phyloP scores from a whole-genome alignment of 192 early-diverging fungal species.

The Mortierella antarctica region DNA sequence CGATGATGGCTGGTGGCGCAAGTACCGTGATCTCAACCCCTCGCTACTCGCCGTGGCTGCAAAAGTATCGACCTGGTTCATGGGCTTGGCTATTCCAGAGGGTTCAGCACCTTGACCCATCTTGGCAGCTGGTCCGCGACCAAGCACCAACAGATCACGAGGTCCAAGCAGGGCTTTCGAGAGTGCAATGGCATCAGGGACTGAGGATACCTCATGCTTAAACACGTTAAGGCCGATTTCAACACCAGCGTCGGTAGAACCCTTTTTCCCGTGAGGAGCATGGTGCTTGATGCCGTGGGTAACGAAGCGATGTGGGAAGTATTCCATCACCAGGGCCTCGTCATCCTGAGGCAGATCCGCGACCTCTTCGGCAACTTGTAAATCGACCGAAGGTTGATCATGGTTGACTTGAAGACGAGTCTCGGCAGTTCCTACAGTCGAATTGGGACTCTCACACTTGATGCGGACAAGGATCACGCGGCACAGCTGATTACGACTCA shows the following conservation, averaged over 20 bases:
- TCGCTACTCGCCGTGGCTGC: background rate
- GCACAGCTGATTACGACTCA: conserved; percentile 31
- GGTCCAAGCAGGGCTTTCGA: conserved; percentile 47
- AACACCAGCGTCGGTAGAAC: conserved; percentile 21
- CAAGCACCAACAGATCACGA: conserved; percentile 63
- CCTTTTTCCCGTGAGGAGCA: background rate
- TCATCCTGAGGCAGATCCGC: conserved; percentile 27
- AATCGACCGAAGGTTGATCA: conserved; percentile 18
- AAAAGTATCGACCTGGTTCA: no score
- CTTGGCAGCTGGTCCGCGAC: conserved; percentile 41
- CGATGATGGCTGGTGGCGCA: conserved; percentile 32
- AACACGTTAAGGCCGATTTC: conserved; percentile 40
- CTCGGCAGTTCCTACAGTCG: background rate
- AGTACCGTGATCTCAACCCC: conserved; percentile 2
- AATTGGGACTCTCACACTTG: conserved; percentile 1
- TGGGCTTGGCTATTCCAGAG: no score
- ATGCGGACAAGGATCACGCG: conserved; percentile 30
- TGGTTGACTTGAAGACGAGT: conserved; percentile 4
- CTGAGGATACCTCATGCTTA: conserved; percentile 34
- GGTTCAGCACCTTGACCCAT: conserved; percentile 18
- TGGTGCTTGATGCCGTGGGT: no score
- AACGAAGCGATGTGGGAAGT: conserved; percentile 22
- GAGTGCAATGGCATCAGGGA: conserved; percentile 54
- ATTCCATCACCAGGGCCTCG: conserved; percentile 5
- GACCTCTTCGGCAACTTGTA: conserved; percentile 5